Base-by-base conservation (phyloP, 768 basidiomycete genomes). In the Mycena latifolia region DNA sequence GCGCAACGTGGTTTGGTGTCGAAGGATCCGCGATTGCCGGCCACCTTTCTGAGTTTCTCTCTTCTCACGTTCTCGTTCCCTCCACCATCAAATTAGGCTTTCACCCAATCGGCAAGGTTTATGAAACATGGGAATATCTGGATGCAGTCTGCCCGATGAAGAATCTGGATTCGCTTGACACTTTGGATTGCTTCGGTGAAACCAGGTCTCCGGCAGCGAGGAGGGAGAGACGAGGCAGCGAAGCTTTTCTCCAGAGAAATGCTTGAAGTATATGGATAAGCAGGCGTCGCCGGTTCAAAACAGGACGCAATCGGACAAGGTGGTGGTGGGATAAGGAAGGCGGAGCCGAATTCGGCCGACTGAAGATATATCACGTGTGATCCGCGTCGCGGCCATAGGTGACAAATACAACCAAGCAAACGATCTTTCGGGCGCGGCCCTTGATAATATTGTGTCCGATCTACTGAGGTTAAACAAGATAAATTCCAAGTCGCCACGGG, bases 371-470 rank as follows among this genome's bases (percentile, higher is more conserved):
- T 53, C 51, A 53, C 51, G 51, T 53, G 51, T 35, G 51, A 35
- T 20, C 31, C 25, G 54, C 54, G 54, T 43, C 54, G 37, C 27
- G 39, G 25, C 35, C 41, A 55, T 33, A 43, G 37, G 37, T 28
- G 37, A 55, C 54, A 55, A 55, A 55, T 55, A 43, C 54, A 41
- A 43, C 54, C 37, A 55, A 55, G 25, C 54, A 43, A 55, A 55
- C 54, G 54, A 55, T 55, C 54, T 46, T 56, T 56, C 35, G 15
- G 55, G 20, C 55, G 43, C 43, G 55, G 43, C 43, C 55, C 43
- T 56, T 56, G 20, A 46, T 56, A 56, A 56, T 56, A 56, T 56
- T 56, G 43, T 56, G 55, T 56, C 55, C 55, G 41, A 56, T 55
- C 37, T 55, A 55, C 39, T 29, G 43, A 45, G 11, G 20, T 35